A percentile compares a stretch with the other conserved stretches of the same genome.
phyloP scores from a whole-genome alignment of 495 filamentous ascomycete species.

The Penicillium pancosmium region DNA sequence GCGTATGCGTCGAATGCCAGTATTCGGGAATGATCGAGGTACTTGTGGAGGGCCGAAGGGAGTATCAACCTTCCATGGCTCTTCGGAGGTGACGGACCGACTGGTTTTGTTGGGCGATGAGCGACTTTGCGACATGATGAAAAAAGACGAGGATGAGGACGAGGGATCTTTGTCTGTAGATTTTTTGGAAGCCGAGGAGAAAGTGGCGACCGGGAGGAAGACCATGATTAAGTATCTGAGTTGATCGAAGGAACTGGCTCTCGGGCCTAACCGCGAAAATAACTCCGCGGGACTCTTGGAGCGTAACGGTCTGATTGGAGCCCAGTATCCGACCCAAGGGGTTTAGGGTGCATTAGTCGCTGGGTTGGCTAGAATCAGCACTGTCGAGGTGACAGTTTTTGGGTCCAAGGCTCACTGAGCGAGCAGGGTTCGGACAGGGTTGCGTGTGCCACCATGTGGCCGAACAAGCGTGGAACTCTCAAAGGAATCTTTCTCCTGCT shows the following conservation, averaged over 20 bases:
- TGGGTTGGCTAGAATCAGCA: not conserved
- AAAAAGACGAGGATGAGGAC: not conserved
- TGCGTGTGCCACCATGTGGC: conserved; percentile 5
- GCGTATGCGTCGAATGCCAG: conserved; percentile 42
- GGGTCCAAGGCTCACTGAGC: not conserved
- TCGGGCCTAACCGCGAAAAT: conserved; percentile 8
- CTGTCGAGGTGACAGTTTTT: not conserved
- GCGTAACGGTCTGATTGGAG: conserved; percentile 16
- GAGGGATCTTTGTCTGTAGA: not conserved
- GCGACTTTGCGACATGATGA: conserved; percentile 34
- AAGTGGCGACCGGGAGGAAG: not conserved
- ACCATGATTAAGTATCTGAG: conserved; percentile 7
- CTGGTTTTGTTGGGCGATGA: conserved; percentile 29
- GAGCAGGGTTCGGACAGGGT: not conserved
- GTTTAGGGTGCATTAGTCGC: conserved; percentile 15
- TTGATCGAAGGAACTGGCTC: conserved; percentile 9
- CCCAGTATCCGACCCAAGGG: not conserved
- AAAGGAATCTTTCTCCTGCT: not conserved
- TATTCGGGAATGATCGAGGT: conserved; percentile 29
- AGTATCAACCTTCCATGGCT: conserved; percentile 39
- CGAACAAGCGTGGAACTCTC: conserved; percentile 1
- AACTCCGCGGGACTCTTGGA: conserved; percentile 22
- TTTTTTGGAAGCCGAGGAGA: not conserved
- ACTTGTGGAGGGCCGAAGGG: conserved; percentile 46
- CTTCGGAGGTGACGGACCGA: conserved; percentile 34